Conservation (phyloP, 2,329 filamentous ascomycete species). For the Trichoderma breve region DNA sequence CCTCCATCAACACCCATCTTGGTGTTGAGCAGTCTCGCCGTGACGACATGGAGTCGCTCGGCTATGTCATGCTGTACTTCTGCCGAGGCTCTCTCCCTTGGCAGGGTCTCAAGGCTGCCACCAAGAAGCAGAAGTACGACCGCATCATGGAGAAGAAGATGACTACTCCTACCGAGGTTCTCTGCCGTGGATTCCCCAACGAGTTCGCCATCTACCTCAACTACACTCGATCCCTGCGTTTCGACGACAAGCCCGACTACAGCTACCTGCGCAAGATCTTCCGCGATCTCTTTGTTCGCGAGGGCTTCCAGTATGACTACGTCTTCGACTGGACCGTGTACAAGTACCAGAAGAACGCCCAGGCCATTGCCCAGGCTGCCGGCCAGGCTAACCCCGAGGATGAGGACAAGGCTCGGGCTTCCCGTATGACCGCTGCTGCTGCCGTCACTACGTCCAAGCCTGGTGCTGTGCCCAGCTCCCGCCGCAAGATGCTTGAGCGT, state of each 20-base stretch:
- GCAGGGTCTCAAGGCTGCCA: conserved; percentile 97
- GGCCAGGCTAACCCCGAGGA: conserved; percentile 65
- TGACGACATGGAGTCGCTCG: conserved; percentile 98
- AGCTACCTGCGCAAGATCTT: conserved; percentile 99
- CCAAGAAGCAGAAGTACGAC: conserved; percentile 99
- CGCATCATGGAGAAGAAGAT: conserved; percentile 99
- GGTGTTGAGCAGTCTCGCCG: conserved; percentile 98
- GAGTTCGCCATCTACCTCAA: conserved; percentile 99
- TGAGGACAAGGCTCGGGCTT: conserved; percentile 72
- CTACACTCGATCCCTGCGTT: conserved; percentile 97
- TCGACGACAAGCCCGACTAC: conserved; percentile 99
- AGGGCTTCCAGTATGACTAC: conserved; percentile 99
- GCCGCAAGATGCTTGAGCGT: conserved; percentile 81
- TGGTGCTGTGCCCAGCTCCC: conserved; percentile 70
- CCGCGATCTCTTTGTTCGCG: conserved; percentile 96
- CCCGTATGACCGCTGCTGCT: conserved; percentile 63
- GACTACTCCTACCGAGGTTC: conserved; percentile 97
- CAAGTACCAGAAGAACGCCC: conserved; percentile 99
- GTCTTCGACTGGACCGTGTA: conserved; percentile 99
- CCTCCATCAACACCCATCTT: conserved; percentile 97
- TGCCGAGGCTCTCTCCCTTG: conserved; percentile 97
- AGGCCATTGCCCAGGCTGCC: conserved; percentile 84
- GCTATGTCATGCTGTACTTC: conserved; percentile 99
- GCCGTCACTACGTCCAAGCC: conserved; percentile 66
- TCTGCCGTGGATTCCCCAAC: conserved; percentile 98